Evolutionary conservation across 192 early-diverging fungal genomes (phyloP).

Genomic region (Coemansia sp.): DNA sequence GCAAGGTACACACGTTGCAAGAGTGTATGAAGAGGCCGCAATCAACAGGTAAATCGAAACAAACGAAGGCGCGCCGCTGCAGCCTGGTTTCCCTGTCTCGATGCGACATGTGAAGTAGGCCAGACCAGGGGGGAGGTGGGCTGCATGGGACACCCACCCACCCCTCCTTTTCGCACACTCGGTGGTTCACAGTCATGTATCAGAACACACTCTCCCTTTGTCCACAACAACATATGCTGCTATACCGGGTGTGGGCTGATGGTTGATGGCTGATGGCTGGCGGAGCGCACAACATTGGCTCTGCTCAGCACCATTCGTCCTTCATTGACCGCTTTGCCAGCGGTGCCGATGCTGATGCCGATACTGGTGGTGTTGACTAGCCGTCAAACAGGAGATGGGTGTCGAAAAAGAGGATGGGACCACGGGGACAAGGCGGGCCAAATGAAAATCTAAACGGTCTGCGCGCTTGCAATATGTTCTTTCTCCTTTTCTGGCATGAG

Average conservation of each 20-base stretch:
- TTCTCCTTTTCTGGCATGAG: background rate
- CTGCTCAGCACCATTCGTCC: no score
- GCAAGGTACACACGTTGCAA: no score
- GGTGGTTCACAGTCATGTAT: background rate
- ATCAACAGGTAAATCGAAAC: constrained; percentile 1
- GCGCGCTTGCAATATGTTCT: background rate
- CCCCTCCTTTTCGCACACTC: background rate
- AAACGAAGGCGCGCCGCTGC: constrained; percentile 1
- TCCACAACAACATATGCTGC: no score
- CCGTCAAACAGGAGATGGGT: no score
- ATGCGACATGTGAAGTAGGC: constrained; percentile 14
- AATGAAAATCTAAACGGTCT: background rate
- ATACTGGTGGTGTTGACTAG: no score
- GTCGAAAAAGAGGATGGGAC: background rate
- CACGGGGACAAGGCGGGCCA: background rate
- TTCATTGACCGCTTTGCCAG: no score
- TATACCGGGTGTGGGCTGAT: background rate
- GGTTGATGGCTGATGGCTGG: background rate
- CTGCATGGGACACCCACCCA: background rate
- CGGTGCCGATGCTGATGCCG: no score
- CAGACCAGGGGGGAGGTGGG: background rate
- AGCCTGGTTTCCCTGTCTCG: background rate
- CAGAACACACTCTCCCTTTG: no score
- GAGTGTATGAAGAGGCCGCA: background rate
- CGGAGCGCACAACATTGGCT: no score